A percentile compares a stretch with the other conserved stretches of the same genome.
phyloP scores from a whole-genome alignment of 2,329 filamentous ascomycete species.

The Fusarium hainanense region DNA sequence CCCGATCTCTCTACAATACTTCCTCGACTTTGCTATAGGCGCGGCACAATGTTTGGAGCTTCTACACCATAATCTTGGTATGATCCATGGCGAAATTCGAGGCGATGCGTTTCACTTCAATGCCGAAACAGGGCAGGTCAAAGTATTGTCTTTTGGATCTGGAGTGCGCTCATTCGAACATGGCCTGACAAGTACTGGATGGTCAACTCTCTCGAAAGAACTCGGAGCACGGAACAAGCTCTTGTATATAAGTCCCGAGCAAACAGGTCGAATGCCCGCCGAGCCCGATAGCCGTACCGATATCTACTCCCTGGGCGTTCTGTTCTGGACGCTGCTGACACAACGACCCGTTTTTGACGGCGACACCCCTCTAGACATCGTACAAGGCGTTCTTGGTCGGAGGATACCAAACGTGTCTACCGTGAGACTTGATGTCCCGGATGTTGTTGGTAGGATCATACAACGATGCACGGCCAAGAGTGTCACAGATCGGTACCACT shows the following conservation, averaged over 20 bases:
- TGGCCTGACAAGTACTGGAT: conserved; percentile 85
- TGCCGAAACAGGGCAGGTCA: conserved; percentile 74
- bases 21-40: conserved; percentile 92
- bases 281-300: conserved; percentile 93
- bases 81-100: conserved; percentile 90
- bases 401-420: conserved; percentile 81
- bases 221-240: conserved; percentile 89
- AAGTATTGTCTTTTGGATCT: conserved; percentile 86
- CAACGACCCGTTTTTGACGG: conserved; percentile 85
- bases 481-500: conserved; percentile 89
- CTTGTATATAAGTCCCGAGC: conserved; percentile 92
- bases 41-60: conserved; percentile 88
- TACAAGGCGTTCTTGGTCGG: conserved; percentile 86
- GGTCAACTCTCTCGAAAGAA: conserved; percentile 85
- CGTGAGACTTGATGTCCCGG: conserved; percentile 84
- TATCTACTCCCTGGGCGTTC: conserved; percentile 89
- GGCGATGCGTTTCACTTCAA: conserved; percentile 93
- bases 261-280: conserved; percentile 91
- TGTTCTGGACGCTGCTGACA: conserved; percentile 88
- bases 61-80: conserved; percentile 86
- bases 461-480: conserved; percentile 93
- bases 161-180: conserved; percentile 91
- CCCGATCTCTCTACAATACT: conserved; percentile 77
- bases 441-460: conserved; percentile 83
- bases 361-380: conserved; percentile 84